A percentile compares a stretch with the other conserved stretches of the same genome.
Evolutionary conservation across 2,329 filamentous ascomycete species (phyloP).

Genomic region (Helminthosporium solani): DNA sequence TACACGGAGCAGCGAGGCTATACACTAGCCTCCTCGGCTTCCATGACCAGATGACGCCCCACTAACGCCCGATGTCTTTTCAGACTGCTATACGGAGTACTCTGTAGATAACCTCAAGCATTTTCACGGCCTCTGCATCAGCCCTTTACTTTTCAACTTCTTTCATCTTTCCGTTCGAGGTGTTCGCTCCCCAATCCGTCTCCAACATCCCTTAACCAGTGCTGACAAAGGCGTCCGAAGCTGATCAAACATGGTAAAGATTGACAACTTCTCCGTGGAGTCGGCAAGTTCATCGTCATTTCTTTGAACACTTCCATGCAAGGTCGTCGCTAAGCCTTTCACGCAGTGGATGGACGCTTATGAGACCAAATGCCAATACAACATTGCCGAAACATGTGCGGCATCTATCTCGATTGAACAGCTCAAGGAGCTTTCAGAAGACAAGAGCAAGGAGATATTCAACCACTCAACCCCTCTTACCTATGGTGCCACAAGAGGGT

Average conservation of each 20-base stretch:
- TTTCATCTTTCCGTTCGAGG: too few relatives aligned
- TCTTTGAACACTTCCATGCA: conserved; percentile 12
- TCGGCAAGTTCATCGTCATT: conserved; percentile 53
- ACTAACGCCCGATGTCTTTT: too few relatives aligned
- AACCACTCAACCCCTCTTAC: conserved; percentile 61
- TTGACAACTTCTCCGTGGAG: conserved; percentile 70
- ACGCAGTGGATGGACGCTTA: conserved; percentile 62
- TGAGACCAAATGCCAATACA: conserved; percentile 57
- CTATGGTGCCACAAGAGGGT: conserved; percentile 74
- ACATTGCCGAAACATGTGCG: conserved; percentile 78
- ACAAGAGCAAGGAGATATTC: conserved; percentile 52
- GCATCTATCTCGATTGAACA: conserved; percentile 72
- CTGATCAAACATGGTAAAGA: conserved; percentile 55
- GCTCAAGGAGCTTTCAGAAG: conserved; percentile 60
- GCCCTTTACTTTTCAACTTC: too few relatives aligned
- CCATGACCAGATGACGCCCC: too few relatives aligned
- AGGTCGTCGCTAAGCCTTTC: background rate
- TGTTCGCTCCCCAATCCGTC: too few relatives aligned
- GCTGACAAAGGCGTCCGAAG: too few relatives aligned
- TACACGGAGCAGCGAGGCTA: too few relatives aligned
- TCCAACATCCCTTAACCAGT: too few relatives aligned
- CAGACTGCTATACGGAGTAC: too few relatives aligned
- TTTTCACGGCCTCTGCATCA: background rate
- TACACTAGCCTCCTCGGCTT: too few relatives aligned
- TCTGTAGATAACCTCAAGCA: background rate